Percentiles rank a stretch among this genome's conserved stretches.
phyloP scores from a whole-genome alignment of 2,329 filamentous ascomycete genomes.

The Chaetomiaceae sp. region DNA sequence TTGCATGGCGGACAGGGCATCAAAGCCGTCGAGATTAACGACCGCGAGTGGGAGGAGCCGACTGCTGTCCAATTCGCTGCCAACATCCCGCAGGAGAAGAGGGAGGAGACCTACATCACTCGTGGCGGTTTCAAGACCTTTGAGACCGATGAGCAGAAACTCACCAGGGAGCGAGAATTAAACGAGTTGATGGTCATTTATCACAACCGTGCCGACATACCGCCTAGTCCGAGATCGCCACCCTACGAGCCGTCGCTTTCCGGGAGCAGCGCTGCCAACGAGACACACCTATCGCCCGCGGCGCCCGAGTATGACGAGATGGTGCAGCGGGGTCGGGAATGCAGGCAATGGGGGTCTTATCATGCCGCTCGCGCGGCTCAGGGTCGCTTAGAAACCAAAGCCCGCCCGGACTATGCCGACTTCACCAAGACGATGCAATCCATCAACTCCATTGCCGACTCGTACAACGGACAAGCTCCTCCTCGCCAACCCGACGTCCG shows the following conservation, averaged over 20 bases:
- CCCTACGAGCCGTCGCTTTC: conserved; percentile 30
- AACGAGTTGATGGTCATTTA: conserved; percentile 60
- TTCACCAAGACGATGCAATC: conserved; percentile 29
- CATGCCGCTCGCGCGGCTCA: conserved; percentile 41
- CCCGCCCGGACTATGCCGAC: conserved; percentile 21
- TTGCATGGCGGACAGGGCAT: conserved; percentile 51
- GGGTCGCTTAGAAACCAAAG: conserved; percentile 37
- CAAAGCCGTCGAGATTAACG: conserved; percentile 14
- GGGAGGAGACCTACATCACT: conserved; percentile 48
- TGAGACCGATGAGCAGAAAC: conserved; percentile 51
- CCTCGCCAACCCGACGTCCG: conserved; percentile 6
- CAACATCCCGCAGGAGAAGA: conserved; percentile 42
- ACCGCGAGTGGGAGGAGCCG: conserved; percentile 49
- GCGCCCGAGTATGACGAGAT: conserved; percentile 45
- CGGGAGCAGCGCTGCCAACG: conserved; percentile 29
- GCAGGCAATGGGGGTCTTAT: conserved; percentile 40
- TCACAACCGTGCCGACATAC: conserved; percentile 50
- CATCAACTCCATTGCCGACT: conserved; percentile 36
- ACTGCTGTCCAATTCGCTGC: conserved; percentile 42
- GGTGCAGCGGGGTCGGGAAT: conserved; percentile 47
- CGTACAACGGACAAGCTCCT: conserved; percentile 12
- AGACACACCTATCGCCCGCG: conserved; percentile 38
- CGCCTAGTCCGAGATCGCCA: conserved; percentile 53
- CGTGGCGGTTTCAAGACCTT: conserved; percentile 50
- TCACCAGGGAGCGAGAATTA: conserved; percentile 54